Base-by-base conservation (phyloP, 208 protist species). In the Leishmania lainsoni region DNA sequence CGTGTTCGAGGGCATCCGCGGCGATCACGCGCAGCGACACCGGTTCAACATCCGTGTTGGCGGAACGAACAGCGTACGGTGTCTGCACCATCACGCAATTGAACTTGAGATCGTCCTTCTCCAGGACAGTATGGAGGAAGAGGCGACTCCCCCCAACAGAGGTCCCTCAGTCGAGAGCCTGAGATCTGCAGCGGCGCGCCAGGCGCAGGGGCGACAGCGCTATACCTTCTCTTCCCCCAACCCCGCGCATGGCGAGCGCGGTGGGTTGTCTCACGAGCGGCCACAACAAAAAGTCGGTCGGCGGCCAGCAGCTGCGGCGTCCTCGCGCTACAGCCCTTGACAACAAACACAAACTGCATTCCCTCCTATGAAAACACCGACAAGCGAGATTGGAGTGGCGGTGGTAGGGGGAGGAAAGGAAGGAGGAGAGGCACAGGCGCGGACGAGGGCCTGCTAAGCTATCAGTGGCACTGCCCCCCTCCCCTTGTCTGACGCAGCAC, bases 21-120 rank as follows among this genome's bases (percentile, higher is more conserved):
- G 86, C 81, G 51, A 85, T 81, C 12, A 85, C 70, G 45, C 81
- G 76, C 81, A 85, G 82, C 29, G 92, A 79, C 54, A 93, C 77
- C 49, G 91, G 73, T 71, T 86, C 83, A 16, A 92, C 49, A 32
- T 74, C 79, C 3, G 65, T 83, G 17, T 78, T 79, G 4, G 80
- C 69, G n/a, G 81, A 75, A 63, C 76, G 80, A 75, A 78, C 71
- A 35, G 75, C 75, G 74, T 80, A 86, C 39, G 89, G 80, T 12
- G 83, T 80, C 20, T 91, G 63, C n/a, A 90, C 84, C 52, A 84
- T 84, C 76, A 70, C 78, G 58, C 78, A 85, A 71, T 83, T 49
- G 9, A 90, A 86, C 17, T 76, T 58, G 6, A 78, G 63, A 61
- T 74, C 70, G 22, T 87, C 78, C 49, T 79, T 79, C 8, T 68